Conservation (phyloP, 2,329 filamentous ascomycete genomes). For the Talaromyces islandicus region DNA sequence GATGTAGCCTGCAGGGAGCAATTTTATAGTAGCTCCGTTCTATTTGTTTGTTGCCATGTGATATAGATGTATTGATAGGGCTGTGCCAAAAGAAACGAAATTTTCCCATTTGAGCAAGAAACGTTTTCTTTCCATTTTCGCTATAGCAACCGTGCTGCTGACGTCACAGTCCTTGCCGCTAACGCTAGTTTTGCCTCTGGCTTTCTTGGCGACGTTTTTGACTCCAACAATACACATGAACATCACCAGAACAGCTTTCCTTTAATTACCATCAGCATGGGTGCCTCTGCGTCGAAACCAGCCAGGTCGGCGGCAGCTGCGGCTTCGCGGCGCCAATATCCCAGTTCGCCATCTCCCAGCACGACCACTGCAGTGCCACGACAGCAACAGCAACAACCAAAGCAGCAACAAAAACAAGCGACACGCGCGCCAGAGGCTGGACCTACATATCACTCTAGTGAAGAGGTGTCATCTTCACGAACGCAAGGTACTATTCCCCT, state of each 20-base stretch:
- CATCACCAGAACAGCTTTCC: neutral
- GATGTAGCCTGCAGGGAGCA: neutral
- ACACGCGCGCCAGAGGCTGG: slow-evolving; percentile 14
- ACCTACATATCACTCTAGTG: slow-evolving; percentile 29
- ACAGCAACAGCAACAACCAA: slow-evolving; percentile 6
- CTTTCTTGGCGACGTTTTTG: neutral
- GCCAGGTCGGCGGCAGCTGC: slow-evolving; percentile 44
- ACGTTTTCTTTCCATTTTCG: neutral
- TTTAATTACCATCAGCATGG: slow-evolving; percentile 38
- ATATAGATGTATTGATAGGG: neutral
- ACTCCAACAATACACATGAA: neutral
- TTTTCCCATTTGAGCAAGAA: neutral
- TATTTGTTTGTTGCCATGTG: neutral
- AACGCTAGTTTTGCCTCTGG: slow-evolving; percentile 4
- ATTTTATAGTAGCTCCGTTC: neutral
- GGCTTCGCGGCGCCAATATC: slow-evolving; percentile 51
- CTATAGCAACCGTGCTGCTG: too few relatives aligned
- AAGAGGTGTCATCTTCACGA: slow-evolving; percentile 25
- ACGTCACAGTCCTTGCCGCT: slow-evolving; percentile 2
- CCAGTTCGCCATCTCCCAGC: slow-evolving; percentile 41
- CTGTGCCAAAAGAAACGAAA: neutral
- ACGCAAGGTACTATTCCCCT: slow-evolving; percentile 24
- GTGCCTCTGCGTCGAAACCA: slow-evolving; percentile 54
- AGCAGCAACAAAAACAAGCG: slow-evolving; percentile 3
- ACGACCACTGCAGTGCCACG: slow-evolving; percentile 16